Conservation (phyloP, 75 land plant genomes). For the Picea glauca region DNA sequence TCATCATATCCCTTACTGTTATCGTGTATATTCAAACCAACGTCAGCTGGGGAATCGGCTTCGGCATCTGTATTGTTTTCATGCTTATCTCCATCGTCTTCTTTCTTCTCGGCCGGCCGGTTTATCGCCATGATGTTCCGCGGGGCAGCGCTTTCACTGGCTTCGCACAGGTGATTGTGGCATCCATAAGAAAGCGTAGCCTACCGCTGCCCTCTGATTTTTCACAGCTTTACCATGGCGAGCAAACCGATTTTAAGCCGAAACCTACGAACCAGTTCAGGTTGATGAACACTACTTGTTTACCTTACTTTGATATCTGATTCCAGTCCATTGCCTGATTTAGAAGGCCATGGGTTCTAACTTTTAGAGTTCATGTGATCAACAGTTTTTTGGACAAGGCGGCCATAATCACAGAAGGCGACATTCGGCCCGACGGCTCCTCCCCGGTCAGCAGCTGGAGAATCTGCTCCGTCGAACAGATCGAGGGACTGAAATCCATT, state of each 20-base stretch:
- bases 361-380: too few species aligned
- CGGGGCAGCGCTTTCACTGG: slow-evolving; percentile 35
- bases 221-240: slow-evolving; percentile 20
- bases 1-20: slow-evolving; percentile 13
- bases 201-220: slow-evolving; percentile 13
- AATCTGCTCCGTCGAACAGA: slow-evolving; percentile 23
- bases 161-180: slow-evolving; percentile 27
- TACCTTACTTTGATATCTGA: too few species aligned
- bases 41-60: slow-evolving; percentile 35
- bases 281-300: too few species aligned
- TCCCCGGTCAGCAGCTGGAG: slow-evolving; percentile 16
- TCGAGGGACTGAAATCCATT: slow-evolving; percentile 31
- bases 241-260: too few species aligned
- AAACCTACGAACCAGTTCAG: too few species aligned
- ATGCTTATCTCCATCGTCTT: slow-evolving; percentile 18
- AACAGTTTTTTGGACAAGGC: slow-evolving; percentile 7
- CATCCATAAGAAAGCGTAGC: slow-evolving; percentile 25
- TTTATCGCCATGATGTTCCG: slow-evolving; percentile 17
- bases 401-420: slow-evolving; percentile 20
- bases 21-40: slow-evolving; percentile 36
- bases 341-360: too few species aligned
- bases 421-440: slow-evolving; percentile 21
- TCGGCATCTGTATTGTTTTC: slow-evolving; percentile 28
- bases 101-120: slow-evolving; percentile 20
- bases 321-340: too few species aligned